Evolutionary conservation across 306 rosid species (phyloP), one percentile per base, ranked within the genome.

Genomic region (Prunus persica): DNA sequence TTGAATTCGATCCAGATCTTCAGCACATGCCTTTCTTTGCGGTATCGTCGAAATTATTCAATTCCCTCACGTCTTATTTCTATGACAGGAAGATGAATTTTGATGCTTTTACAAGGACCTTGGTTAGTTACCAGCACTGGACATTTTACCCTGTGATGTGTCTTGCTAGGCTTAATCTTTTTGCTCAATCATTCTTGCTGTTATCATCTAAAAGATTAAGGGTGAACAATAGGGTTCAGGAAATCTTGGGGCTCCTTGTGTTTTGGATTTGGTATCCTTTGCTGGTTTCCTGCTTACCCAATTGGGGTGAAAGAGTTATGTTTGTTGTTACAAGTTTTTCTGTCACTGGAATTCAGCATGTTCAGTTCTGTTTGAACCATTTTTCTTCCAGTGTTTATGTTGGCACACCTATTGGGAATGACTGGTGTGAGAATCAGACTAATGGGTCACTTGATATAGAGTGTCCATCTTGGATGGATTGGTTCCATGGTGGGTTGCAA

Each of bases 401-500:
- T 30, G 97, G 95, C 0, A 87, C 89, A 2, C 97, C 97, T 0
- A 76, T 49, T 10, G 90, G 87, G 0, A 72, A 15, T 28, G 91
- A 89, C 46, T 91, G 97, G 97, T 82, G 81, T 69, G 91, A 89
- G 86, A 89, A 75, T 79, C 97, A 89, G 76, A 86, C 93, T 0
- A 24, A 11, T 19, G 97, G 95, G 30, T 86, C 93, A 0, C 81
- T 91, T 25, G 76, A 86, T 28, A 81, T 91, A 0, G 6, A 12
- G 13, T 89, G 91, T 19, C 67, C 93, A 0, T 4, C 95, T 51
- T 89, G 95, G 97, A 91, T 91, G 97, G 97, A 91, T 73, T 91
- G 97, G 97, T 92, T 92, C 50, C 91, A 86, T 66, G 97, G 97
- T 14, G 97, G 97, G 4, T 65, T 92, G 86, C 97, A 92, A 24